phyloP scores from a whole-genome alignment of 441 rosid species.

The Gossypium laxum region DNA sequence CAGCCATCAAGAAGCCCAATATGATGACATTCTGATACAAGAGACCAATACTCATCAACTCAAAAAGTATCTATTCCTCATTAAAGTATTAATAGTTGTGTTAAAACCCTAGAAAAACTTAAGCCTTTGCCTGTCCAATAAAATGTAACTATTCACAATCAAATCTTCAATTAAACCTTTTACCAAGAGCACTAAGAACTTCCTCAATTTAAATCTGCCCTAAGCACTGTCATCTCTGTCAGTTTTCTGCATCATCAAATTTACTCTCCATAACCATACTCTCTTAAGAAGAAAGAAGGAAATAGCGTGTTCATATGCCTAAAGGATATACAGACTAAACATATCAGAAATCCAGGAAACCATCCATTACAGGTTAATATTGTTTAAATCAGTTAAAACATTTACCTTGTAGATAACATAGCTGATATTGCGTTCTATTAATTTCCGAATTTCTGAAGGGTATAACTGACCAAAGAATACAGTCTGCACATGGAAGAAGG shows the following conservation, averaged over 20 bases:
- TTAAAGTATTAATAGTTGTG: not conserved
- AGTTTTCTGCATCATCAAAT: not conserved
- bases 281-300: not conserved
- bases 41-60: not conserved
- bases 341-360: not conserved
- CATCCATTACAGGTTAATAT: not conserved
- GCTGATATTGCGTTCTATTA: conserved; percentile 75
- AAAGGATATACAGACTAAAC: not conserved
- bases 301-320: not conserved
- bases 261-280: not conserved
- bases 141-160: not conserved
- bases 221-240: not conserved
- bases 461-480: conserved; percentile 72
- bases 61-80: conserved; percentile 1
- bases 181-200: not conserved
- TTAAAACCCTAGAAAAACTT: not conserved
- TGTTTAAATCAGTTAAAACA: conserved; percentile 16
- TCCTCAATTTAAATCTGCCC: not conserved
- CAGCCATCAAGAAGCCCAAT: conserved; percentile 7
- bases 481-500: conserved; percentile 43
- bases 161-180: not conserved
- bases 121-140: not conserved
- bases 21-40: not conserved
- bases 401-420: conserved; percentile 91
- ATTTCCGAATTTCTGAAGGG: conserved; percentile 64